Evolutionary conservation across 805 yeast genomes (phyloP).

Genomic region (Candida ascalaphidarum): DNA sequence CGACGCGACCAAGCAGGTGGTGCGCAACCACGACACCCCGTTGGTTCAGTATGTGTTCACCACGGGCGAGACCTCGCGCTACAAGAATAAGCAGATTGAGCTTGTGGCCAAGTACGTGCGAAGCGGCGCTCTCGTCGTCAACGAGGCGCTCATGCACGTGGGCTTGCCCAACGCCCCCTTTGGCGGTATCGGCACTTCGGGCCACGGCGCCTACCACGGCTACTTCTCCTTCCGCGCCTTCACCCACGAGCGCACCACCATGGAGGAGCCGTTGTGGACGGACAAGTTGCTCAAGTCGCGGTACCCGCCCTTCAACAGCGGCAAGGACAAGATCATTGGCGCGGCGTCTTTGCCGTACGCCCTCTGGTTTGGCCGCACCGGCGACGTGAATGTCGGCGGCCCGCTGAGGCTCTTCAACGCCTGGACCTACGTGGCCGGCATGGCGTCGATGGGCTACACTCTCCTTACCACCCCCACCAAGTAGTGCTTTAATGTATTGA

Average conservation of each 20-base stretch:
- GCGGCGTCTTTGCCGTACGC: slow-evolving; percentile 19
- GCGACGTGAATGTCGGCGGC: slow-evolving; percentile 24
- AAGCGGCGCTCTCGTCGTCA: slow-evolving; percentile 64
- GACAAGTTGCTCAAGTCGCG: slow-evolving; percentile 53
- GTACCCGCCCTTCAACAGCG: slow-evolving; percentile 50
- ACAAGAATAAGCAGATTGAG: slow-evolving; percentile 36
- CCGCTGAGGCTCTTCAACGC: slow-evolving; percentile 22
- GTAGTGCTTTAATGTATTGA: too few relatives aligned
- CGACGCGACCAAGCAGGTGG: slow-evolving; percentile 35
- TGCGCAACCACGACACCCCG: slow-evolving; percentile 58
- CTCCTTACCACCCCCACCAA: too few relatives aligned
- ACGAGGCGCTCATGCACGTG: slow-evolving; percentile 68
- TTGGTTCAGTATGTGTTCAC: slow-evolving; percentile 71
- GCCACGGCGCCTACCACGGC: slow-evolving; percentile 81
- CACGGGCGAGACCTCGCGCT: slow-evolving; percentile 31
- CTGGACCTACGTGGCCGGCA: slow-evolving; percentile 24
- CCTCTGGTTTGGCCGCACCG: slow-evolving; percentile 32
- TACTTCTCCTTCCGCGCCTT: slow-evolving; percentile 52
- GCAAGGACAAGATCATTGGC: slow-evolving; percentile 22
- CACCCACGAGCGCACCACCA: slow-evolving; percentile 62
- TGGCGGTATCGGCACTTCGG: slow-evolving; percentile 87
- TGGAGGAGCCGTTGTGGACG: slow-evolving; percentile 57
- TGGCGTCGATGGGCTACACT: slow-evolving; percentile 18
- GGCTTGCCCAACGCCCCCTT: slow-evolving; percentile 68
- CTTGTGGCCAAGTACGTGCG: slow-evolving; percentile 44